Base-by-base conservation (phyloP, 768 basidiomycete species). In the Solioccasus polychromus region DNA sequence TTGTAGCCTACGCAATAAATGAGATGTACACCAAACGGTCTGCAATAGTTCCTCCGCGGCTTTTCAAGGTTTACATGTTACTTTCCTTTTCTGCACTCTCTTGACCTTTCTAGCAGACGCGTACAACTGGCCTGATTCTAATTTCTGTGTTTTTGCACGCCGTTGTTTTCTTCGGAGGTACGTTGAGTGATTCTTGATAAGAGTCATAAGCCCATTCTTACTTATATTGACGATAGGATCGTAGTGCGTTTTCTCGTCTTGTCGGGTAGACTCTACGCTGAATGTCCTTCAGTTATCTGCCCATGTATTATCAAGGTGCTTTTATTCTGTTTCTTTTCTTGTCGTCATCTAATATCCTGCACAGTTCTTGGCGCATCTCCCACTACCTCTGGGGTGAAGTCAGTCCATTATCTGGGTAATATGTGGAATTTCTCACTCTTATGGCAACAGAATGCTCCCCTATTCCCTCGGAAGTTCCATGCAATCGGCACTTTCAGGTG, bases 231-330 rank as follows among this genome's bases (percentile, higher is more conserved):
- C 30, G 30, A 47, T 42, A 66, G 61, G 32, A 44, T 55, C 45
- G 58, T 68, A 59, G 62, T 66, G 37, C 11, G 61, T 47, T 42
- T 45, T 8, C 40, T 19, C n/a, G 11, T 12, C 14, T 10, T 41
- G 5, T 2, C 10, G 9, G 8, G 2, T 31, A 11, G 24, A 28
- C 19, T 20, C 1, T 20, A 11, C 35, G 41, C 30, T 58, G 26
- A 63, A 29, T 5, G 26, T 11, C 40, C 12, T 31, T 20, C 20
- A 63, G 62, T 43, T 72, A 73, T 42, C 42, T 73, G 29, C 71
- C 73, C 4, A 51, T 72, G 40, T 73, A 70, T 48, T 74, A 67
- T 42, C 73, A 73, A 54, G 61, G 61, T 28, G 42, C 25, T 35
- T 20, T 44, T 18, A 28, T 32, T 35, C 18, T 17, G 1, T 12